These are phyloP conservation scores for Pleurotus pulmonarius DNA, from an alignment of 768 basidiomycete genomes.

Conservation along the genomic window DNA sequence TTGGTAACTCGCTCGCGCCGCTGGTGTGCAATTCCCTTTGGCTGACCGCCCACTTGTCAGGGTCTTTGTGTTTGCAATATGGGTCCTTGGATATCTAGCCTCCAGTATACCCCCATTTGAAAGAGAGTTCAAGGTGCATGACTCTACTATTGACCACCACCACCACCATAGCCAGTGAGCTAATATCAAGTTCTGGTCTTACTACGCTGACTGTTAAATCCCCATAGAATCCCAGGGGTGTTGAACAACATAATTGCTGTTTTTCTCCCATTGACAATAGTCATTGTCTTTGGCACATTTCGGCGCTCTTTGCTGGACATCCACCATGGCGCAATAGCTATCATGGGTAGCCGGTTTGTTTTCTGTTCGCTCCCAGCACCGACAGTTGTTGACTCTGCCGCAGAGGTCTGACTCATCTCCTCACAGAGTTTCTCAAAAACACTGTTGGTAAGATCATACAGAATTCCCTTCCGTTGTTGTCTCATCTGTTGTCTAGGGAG, in stretches of 20 bases:
- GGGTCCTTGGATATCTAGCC: slow-evolving; percentile 37
- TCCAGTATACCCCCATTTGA: slow-evolving; percentile 40
- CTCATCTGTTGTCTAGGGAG: slow-evolving; percentile 29
- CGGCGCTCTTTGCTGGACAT: slow-evolving; percentile 46
- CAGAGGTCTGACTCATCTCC: slow-evolving; percentile 42
- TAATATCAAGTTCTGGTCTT: background rate
- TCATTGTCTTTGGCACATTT: slow-evolving; percentile 31
- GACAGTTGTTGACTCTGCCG: background rate
- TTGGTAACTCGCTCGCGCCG: slow-evolving; percentile 33
- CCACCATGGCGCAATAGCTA: slow-evolving; percentile 56
- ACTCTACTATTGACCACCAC: slow-evolving; percentile 50
- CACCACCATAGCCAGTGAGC: slow-evolving; percentile 48
- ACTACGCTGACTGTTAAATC: background rate
- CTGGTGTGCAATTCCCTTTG: background rate
- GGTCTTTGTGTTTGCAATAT: slow-evolving; percentile 34
- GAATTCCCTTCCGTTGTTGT: slow-evolving; percentile 8
- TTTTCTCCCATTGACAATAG: slow-evolving; percentile 38
- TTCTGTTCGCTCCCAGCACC: slow-evolving; percentile 1
- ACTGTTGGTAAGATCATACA: slow-evolving; percentile 42
- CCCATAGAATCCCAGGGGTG: slow-evolving; percentile 41
- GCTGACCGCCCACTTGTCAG: slow-evolving; percentile 14
- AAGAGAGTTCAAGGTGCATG: slow-evolving; percentile 44
- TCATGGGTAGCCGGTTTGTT: slow-evolving; percentile 37
- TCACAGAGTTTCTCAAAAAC: slow-evolving; percentile 54
- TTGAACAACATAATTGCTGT: slow-evolving; percentile 46